Evolutionary conservation across 768 basidiomycete genomes (phyloP).

Genomic region (Solioccasus polychromus): DNA sequence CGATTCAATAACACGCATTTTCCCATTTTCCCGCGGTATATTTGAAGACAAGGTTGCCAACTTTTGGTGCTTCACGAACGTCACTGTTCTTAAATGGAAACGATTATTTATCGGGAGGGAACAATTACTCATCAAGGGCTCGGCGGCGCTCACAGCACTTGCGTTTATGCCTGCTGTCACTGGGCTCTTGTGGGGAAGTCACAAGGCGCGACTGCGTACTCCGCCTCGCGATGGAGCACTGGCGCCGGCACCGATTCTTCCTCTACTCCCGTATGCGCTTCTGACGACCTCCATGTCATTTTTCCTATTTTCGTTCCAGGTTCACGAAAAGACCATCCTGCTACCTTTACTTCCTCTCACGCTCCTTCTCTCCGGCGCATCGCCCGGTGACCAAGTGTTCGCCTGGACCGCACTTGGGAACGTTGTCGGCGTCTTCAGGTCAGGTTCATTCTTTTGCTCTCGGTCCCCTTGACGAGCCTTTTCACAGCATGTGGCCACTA

Average conservation of each 20-base stretch:
- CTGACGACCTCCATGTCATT: slow-evolving; percentile 85
- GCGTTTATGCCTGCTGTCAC: slow-evolving; percentile 67
- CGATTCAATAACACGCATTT: slow-evolving; percentile 78
- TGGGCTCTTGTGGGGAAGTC: slow-evolving; percentile 40
- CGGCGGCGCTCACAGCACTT: slow-evolving; percentile 60
- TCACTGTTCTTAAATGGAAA: slow-evolving; percentile 79
- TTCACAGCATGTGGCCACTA: slow-evolving; percentile 88
- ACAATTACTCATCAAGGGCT: slow-evolving; percentile 57
- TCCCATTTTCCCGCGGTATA: slow-evolving; percentile 86
- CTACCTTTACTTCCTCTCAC: slow-evolving; percentile 84
- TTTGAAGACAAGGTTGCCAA: slow-evolving; percentile 98
- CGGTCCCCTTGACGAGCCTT: background rate
- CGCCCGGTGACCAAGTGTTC: slow-evolving; percentile 24
- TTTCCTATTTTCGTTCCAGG: slow-evolving; percentile 96
- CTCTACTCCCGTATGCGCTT: slow-evolving; percentile 76
- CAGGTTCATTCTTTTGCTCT: slow-evolving; percentile 12
- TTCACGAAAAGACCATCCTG: slow-evolving; percentile 92
- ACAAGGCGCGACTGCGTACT: slow-evolving; percentile 25
- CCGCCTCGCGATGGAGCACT: background rate
- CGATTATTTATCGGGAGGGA: slow-evolving; percentile 38
- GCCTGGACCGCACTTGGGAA: slow-evolving; percentile 48
- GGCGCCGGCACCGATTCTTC: slow-evolving; percentile 51
- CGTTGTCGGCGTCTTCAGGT: slow-evolving; percentile 90
- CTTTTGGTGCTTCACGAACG: slow-evolving; percentile 94
- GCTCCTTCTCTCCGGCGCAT: slow-evolving; percentile 59